Conservation (phyloP, 75 land plant genomes). For the Sequoia sempervirens region DNA sequence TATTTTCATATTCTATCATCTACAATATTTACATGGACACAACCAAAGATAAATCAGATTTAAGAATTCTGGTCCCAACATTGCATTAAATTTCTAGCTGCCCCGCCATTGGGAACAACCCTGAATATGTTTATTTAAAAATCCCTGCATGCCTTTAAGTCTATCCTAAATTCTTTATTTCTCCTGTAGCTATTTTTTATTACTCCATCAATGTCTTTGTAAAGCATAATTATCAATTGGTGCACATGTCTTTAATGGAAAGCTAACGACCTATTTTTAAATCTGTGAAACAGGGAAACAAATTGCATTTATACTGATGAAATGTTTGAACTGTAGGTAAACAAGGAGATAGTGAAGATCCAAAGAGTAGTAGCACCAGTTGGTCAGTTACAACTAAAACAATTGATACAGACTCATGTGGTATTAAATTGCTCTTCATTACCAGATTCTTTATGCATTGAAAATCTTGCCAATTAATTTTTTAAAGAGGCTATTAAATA, state of each 20-base stretch:
- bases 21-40: too few species aligned
- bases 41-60: too few species aligned
- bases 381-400: constrained; percentile 84
- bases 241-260: background rate
- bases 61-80: too few species aligned
- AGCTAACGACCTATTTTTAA: background rate
- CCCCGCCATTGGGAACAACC: too few species aligned
- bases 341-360: constrained; percentile 96
- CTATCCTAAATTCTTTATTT: too few species aligned
- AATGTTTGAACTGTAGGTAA: constrained; percentile 48
- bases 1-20: too few species aligned
- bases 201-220: background rate
- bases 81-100: too few species aligned
- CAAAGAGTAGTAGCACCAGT: constrained; percentile 92
- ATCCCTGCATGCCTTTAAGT: too few species aligned
- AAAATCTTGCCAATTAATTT: background rate
- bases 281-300: background rate
- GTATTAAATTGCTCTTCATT: constrained; percentile 32
- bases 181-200: background rate
- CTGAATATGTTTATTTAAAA: too few species aligned
- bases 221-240: background rate
- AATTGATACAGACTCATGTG: constrained; percentile 86
- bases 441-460: background rate
- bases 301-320: constrained; percentile 4
- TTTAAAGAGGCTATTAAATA: background rate